These are phyloP conservation scores for Coemansia sp. DNA, from an alignment of 192 early-diverging fungal genomes.

Conservation along the genomic window DNA sequence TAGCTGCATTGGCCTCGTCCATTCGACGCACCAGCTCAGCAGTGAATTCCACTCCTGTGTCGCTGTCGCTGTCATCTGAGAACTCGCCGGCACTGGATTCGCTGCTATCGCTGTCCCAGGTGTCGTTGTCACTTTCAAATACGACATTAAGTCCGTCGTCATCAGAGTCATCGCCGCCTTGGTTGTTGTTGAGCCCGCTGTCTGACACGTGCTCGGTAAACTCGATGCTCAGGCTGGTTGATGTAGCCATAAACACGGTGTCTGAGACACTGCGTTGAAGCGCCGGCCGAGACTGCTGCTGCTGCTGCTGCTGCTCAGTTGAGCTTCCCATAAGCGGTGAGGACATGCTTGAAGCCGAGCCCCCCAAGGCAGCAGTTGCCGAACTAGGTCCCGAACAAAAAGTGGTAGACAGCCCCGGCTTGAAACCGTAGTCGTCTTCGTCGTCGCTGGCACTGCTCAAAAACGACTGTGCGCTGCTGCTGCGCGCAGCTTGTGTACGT, in stretches of 20 bases:
- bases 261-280: conserved; percentile 28
- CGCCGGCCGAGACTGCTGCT: conserved; percentile 7
- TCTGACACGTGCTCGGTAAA: conserved; percentile 3
- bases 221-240: conserved; percentile 14
- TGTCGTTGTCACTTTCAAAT: conserved; percentile 8
- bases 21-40: neutral
- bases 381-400: too few species aligned
- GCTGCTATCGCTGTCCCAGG: conserved; percentile 5
- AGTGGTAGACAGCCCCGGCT: conserved; percentile 20
- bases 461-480: conserved; percentile 13
- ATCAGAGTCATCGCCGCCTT: conserved; percentile 1
- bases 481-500: conserved; percentile 10
- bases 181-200: neutral
- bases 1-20: conserved; percentile 1
- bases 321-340: conserved; percentile 15
- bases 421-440: conserved; percentile 22
- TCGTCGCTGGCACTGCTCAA: conserved; percentile 16
- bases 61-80: conserved; percentile 1
- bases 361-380: neutral
- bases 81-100: conserved; percentile 4
- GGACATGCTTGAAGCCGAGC: conserved; percentile 14
- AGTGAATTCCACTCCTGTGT: neutral
- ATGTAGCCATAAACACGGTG: conserved; percentile 4
- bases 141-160: conserved; percentile 1
- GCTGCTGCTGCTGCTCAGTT: neutral